A percentile compares a stretch with the other conserved stretches of the same genome.
phyloP scores from a whole-genome alignment of 352 stramenopile species.

The Phytopythium vexans region DNA sequence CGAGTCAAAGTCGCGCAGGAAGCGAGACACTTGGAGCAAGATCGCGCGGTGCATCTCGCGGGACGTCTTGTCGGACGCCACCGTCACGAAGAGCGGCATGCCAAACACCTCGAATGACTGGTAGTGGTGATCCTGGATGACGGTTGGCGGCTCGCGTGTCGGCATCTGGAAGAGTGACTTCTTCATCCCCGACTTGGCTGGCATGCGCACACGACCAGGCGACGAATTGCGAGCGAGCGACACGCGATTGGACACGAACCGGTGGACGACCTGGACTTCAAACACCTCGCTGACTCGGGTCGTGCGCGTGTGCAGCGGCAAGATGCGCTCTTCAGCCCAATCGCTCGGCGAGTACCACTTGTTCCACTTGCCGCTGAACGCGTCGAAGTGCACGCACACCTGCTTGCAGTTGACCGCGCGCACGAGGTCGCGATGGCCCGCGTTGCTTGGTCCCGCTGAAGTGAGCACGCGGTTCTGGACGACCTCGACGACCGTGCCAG shows the following conservation, averaged over 20 bases:
- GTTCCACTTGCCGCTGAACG: conserved; percentile 66
- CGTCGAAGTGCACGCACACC: conserved; percentile 70
- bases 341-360: conserved; percentile 63
- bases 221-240: conserved; percentile 2
- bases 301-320: conserved; percentile 36
- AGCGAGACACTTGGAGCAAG: conserved; percentile 61
- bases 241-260: conserved; percentile 17
- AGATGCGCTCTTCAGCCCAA: conserved; percentile 51
- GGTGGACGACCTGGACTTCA: conserved; percentile 76
- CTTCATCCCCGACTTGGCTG: conserved; percentile 3
- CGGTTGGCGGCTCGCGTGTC: conserved; percentile 1
- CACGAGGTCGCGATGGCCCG: conserved; percentile 2
- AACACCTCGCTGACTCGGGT: conserved; percentile 57
- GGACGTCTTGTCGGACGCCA: conserved; percentile 59
- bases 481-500: conserved; percentile 56
- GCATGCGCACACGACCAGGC: conserved; percentile 3
- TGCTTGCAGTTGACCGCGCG: conserved; percentile 10
- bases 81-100: conserved; percentile 70
- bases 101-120: conserved; percentile 53
- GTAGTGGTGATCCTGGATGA: not conserved
- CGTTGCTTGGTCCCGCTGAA: not conserved
- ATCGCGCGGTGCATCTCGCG: conserved; percentile 67
- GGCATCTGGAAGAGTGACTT: conserved; percentile 7
- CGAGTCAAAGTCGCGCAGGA: conserved; percentile 17
- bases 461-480: conserved; percentile 10